A percentile compares a stretch with the other conserved stretches of the same genome.
phyloP scores from a whole-genome alignment of 2,329 filamentous ascomycete species.

The Epichloe hybrida region DNA sequence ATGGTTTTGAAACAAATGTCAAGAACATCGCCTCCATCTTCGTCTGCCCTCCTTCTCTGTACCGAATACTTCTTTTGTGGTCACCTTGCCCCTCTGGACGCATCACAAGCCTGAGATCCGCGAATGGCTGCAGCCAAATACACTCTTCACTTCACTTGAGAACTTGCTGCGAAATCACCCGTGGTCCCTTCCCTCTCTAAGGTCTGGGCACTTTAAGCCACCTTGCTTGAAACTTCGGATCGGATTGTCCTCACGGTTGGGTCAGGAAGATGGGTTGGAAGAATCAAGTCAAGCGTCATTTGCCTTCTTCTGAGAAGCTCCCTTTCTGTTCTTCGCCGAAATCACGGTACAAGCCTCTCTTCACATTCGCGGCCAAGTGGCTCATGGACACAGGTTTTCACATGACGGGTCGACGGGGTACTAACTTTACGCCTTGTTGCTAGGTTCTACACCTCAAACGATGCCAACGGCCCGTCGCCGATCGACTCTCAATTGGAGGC shows the following conservation, averaged over 20 bases:
- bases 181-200: background rate
- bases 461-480: slow-evolving; percentile 17
- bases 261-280: slow-evolving; percentile 24
- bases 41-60: background rate
- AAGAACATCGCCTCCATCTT: background rate
- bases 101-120: background rate
- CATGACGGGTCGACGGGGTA: background rate
- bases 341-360: slow-evolving; percentile 7
- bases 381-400: background rate
- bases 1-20: slow-evolving; percentile 19
- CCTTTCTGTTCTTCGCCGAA: slow-evolving; percentile 18
- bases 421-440: background rate
- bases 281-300: slow-evolving; percentile 19
- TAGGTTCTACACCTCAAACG: slow-evolving; percentile 9
- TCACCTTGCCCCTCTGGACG: background rate
- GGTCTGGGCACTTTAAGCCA: background rate
- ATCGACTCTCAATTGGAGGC: slow-evolving; percentile 28
- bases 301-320: slow-evolving; percentile 21
- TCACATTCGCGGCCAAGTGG: background rate
- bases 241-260: background rate
- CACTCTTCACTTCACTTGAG: background rate
- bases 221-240: background rate
- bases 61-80: background rate
- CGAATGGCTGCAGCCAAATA: slow-evolving; percentile 1
- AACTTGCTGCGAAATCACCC: background rate